Evolutionary conservation across 345 rosid species (phyloP), one percentile per base, ranked within the genome.

Genomic region (Fremontodendron californicum): DNA sequence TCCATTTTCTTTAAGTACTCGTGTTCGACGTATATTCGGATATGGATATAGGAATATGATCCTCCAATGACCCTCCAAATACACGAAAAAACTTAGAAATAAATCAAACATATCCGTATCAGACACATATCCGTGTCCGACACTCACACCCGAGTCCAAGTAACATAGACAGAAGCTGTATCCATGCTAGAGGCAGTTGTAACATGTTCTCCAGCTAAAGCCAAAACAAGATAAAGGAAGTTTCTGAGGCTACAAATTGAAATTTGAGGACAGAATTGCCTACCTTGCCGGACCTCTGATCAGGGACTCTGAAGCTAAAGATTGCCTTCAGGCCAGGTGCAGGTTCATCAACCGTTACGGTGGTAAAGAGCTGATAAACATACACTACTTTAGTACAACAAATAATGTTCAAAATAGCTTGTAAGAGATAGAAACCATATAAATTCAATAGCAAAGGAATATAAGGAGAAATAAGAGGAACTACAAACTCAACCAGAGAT

Each of bases 241-340:
- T 49, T 39, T 2, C 10, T 3, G 37, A 33, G 37, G 23, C 37
- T 70, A 46, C 9, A 71, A 19, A 19, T 48, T 33, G 37, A 33
- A 29, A 13, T 60, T 46, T 10, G 31, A 27, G 31, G 23, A 31
- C 42, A 45, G 48, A 65, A 31, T n/a, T 5, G 16, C 48, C 73
- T 80, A 93, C 99, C 97, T 92, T 95, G 80, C 97, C 98, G 45
- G 99, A 95, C 80, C 96, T 90, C 76, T 90, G 97, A 84, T 95
- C 98, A 75, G 99, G 99, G 63, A 82, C 87, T 77, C 75, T 93
- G 88, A 90, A 89, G 89, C 91, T 90, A 69, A 93, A 78, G 80
- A 92, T 93, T 23, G 98, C 48, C 91, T 89, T 95, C 83, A 92
- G 74, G 37, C 99, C 98, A 61, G 97, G 99, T 54, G 96, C 91